phyloP scores from a whole-genome alignment of 306 rosid genomes.

The Pterocarpus macrocarpus region DNA sequence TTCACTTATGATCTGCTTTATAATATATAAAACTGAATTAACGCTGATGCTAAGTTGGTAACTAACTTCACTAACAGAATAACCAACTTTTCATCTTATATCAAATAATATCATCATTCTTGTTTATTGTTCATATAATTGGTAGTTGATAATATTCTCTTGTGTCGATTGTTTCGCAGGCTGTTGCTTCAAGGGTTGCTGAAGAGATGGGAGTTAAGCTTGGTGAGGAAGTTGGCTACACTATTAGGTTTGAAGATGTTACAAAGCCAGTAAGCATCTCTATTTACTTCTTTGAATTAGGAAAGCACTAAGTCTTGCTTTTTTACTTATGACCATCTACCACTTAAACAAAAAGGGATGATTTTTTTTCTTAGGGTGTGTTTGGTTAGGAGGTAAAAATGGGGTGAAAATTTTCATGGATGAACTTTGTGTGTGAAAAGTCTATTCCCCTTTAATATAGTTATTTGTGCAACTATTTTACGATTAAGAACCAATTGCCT shows the following conservation, averaged over 20 bases:
- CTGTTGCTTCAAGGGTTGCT: constrained; percentile 91
- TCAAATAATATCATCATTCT: background rate
- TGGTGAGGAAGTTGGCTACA: constrained; percentile 94
- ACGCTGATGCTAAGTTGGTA: too few relatives aligned
- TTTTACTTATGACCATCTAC: background rate
- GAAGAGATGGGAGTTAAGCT: constrained; percentile 95
- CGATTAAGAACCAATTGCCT: too few relatives aligned
- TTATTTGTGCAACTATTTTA: too few relatives aligned
- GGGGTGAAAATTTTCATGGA: too few relatives aligned
- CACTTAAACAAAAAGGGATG: background rate
- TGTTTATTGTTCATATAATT: background rate
- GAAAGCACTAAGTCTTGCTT: background rate
- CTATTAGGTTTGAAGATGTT: constrained; percentile 91
- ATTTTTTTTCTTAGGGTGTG: too few relatives aligned
- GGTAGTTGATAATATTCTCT: background rate
- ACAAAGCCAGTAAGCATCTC: constrained; percentile 67
- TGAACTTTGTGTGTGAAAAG: too few relatives aligned
- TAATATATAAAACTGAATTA: too few relatives aligned
- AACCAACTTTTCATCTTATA: too few relatives aligned
- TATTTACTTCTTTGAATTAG: background rate
- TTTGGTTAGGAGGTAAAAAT: too few relatives aligned
- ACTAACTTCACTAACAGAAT: too few relatives aligned
- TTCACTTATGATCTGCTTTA: too few relatives aligned
- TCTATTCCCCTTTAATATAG: too few relatives aligned
- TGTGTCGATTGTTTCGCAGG: constrained; percentile 46